Evolutionary conservation across 176 grass and related monocot genomes (phyloP).

Genomic region (Carex parvula): DNA sequence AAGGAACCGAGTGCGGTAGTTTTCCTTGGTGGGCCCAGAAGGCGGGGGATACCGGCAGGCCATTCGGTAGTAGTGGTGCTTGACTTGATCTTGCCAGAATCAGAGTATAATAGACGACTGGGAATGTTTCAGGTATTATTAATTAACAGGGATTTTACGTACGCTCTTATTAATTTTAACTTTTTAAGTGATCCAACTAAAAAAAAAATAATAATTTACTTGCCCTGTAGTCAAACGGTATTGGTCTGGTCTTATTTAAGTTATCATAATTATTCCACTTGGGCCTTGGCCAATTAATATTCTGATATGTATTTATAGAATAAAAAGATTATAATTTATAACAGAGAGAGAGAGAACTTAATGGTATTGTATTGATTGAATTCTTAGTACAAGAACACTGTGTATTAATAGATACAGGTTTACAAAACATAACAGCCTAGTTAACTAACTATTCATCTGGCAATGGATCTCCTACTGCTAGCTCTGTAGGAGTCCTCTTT

Average conservation of each 20-base stretch:
- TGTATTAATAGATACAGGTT: no score
- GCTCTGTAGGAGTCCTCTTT: no score
- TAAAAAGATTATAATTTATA: no score
- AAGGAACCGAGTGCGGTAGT: constrained; percentile 25
- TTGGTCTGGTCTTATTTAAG: neutral
- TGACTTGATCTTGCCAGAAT: constrained; percentile 37
- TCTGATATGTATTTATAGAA: neutral
- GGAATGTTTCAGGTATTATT: constrained; percentile 40
- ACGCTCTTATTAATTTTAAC: no score
- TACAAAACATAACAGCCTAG: no score
- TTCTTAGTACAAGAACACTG: no score
- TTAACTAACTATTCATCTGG: no score
- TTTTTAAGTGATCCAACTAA: neutral
- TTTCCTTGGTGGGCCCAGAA: constrained; percentile 5
- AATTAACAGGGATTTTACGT: neutral
- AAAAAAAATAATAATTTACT: neutral
- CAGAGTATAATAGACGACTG: constrained; percentile 32
- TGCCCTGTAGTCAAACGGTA: neutral
- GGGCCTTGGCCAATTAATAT: neutral
- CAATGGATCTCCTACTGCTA: no score
- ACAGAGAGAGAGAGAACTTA: neutral
- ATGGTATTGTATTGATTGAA: no score
- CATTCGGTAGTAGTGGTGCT: constrained; percentile 25
- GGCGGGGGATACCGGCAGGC: constrained; percentile 15
- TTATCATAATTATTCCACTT: no score